Conservation (phyloP, 352 stramenopile species). For the Globisporangium emineosum region DNA sequence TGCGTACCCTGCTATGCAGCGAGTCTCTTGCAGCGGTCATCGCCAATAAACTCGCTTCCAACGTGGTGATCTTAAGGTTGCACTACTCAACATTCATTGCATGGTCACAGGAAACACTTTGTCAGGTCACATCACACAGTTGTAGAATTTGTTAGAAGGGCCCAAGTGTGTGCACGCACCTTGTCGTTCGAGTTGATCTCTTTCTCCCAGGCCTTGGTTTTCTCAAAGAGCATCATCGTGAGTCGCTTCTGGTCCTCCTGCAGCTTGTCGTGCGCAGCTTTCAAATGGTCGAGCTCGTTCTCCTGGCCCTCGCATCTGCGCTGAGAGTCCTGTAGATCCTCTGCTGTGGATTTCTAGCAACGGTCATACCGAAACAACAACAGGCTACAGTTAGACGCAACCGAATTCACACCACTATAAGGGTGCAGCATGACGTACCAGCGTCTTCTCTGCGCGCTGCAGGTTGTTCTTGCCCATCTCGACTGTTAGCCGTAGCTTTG, state of each 20-base stretch:
- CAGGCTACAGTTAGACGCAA: neutral
- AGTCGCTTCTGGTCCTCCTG: constrained; percentile 53
- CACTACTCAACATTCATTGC: constrained; percentile 21
- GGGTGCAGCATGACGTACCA: constrained; percentile 26
- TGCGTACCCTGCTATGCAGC: constrained; percentile 40
- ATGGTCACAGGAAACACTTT: neutral
- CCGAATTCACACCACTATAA: neutral
- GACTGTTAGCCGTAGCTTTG: constrained; percentile 62
- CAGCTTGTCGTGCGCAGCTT: constrained; percentile 30
- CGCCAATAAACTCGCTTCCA: constrained; percentile 36
- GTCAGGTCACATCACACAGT: neutral
- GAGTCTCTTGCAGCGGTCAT: constrained; percentile 27
- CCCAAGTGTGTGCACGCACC: no score
- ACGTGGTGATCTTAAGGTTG: constrained; percentile 39
- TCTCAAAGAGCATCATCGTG: constrained; percentile 62
- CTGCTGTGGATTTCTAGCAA: constrained; percentile 47
- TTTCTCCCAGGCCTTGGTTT: constrained; percentile 71
- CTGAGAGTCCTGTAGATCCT: constrained; percentile 46
- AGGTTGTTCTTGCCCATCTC: constrained; percentile 58
- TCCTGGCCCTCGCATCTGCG: constrained; percentile 28
- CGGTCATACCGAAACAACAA: no score
- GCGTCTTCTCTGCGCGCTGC: constrained; percentile 36
- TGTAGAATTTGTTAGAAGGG: no score
- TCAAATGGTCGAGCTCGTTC: constrained; percentile 33
- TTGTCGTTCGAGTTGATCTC: constrained; percentile 52